These are phyloP conservation scores for Schizosaccharomyces versatilis DNA, from an alignment of 1,139 yeast species.

Conservation along the genomic window DNA sequence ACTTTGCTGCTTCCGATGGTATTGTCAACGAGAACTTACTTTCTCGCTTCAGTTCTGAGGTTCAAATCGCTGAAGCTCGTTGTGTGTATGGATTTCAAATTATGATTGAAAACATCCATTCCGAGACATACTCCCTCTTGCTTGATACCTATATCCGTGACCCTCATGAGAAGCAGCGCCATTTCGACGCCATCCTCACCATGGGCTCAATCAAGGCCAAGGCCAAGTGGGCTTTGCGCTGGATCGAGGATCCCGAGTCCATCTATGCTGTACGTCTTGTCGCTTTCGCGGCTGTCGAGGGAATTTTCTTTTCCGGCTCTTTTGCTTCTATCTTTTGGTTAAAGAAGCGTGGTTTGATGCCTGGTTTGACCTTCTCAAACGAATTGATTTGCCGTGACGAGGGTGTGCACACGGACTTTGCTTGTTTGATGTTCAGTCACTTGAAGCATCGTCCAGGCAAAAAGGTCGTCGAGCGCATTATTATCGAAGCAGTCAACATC, in stretches of 20 bases:
- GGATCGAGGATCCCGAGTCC: conserved; percentile 77
- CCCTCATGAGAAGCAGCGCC: conserved; percentile 67
- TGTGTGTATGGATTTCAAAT: conserved; percentile 97
- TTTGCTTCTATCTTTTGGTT: conserved; percentile 97
- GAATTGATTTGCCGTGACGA: conserved; percentile 95
- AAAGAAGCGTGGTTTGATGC: conserved; percentile 91
- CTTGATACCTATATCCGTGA: conserved; percentile 91
- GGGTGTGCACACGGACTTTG: conserved; percentile 95
- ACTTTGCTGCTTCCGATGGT: conserved; percentile 95
- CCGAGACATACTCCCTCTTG: conserved; percentile 85
- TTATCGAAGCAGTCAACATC: conserved; percentile 84
- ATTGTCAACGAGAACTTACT: conserved; percentile 92
- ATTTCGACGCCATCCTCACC: conserved; percentile 83
- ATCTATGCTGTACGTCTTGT: conserved; percentile 86
- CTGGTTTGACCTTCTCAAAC: conserved; percentile 90
- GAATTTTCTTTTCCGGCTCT: conserved; percentile 92
- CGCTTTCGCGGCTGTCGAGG: conserved; percentile 97
- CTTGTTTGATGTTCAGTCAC: conserved; percentile 83
- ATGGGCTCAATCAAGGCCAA: conserved; percentile 87
- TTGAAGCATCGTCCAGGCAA: conserved; percentile 69
- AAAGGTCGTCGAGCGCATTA: conserved; percentile 57
- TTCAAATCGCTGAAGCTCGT: conserved; percentile 92
- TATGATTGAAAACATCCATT: conserved; percentile 98
- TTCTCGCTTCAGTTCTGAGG: conserved; percentile 91
- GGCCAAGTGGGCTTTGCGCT: conserved; percentile 94